Conservation (phyloP, 2,329 filamentous ascomycete species). For the Lachnellula cervina region DNA sequence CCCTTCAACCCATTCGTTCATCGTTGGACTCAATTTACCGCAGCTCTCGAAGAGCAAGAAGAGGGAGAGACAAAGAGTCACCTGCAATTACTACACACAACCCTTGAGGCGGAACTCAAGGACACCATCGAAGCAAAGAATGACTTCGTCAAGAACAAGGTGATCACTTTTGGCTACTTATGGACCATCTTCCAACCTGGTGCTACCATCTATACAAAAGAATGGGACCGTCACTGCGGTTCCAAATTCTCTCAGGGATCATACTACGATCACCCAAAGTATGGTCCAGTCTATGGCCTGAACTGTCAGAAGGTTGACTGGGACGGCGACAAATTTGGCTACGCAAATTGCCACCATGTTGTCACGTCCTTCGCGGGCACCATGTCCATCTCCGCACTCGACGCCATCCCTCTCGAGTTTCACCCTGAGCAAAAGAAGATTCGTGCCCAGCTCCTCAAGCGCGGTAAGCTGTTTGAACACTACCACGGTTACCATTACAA, state of each 20-base stretch:
- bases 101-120: slow-evolving; percentile 47
- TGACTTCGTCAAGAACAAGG: slow-evolving; percentile 48
- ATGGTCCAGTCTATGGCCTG: slow-evolving; percentile 37
- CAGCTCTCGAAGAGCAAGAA: slow-evolving; percentile 37
- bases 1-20: slow-evolving; percentile 63
- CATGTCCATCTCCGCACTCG: slow-evolving; percentile 39
- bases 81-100: slow-evolving; percentile 41
- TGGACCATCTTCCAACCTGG: slow-evolving; percentile 52
- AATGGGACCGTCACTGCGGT: slow-evolving; percentile 37
- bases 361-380: slow-evolving; percentile 42
- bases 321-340: slow-evolving; percentile 44
- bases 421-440: slow-evolving; percentile 38
- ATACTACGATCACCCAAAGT: slow-evolving; percentile 31
- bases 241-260: slow-evolving; percentile 34
- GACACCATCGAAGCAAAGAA: slow-evolving; percentile 45
- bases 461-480: slow-evolving; percentile 42
- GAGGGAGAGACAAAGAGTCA: slow-evolving; percentile 44
- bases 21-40: slow-evolving; percentile 50
- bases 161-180: slow-evolving; percentile 48
- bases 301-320: slow-evolving; percentile 42
- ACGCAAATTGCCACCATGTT: slow-evolving; percentile 31
- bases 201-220: slow-evolving; percentile 36
- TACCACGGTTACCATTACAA: slow-evolving; percentile 46
- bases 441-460: slow-evolving; percentile 32
- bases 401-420: slow-evolving; percentile 41